Base-by-base conservation (phyloP, 257 asterid species). In the Henckelia pumila region DNA sequence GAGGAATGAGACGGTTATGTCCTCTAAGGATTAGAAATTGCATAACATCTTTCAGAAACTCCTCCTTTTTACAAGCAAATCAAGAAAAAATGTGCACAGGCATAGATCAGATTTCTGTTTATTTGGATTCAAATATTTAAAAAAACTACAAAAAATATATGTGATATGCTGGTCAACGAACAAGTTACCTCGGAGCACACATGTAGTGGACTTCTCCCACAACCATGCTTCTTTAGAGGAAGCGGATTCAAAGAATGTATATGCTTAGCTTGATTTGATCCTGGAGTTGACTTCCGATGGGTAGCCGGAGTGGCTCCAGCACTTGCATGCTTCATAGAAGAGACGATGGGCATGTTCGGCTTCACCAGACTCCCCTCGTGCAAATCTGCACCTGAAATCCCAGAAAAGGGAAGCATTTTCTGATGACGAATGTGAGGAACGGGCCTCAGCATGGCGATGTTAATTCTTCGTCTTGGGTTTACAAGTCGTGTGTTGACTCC, bases 1-100 rank as follows among this genome's bases (percentile, higher is more conserved):
- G 98, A 72, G 99, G 99, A 77, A 94, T 84, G 64, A 94, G 98
- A 64, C 99, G 98, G 61, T 82, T 91, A 74, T 94, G 99, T 11
- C 99, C 99, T 64, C 98, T 87, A 67, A 94, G 98, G 67, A 88
- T 83, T 60, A 94, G 86, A 77, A 94, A 91, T 76, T 91, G 96
- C 99, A 94, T 94, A 2, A 94, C 99, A 71, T 94, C 99, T 79
- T 88, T 89, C 40, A 91, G 77, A 72, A 94, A 94, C 68, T 91
- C 98, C 85, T 94, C 98, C 99, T 94, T 49, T 62, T 8, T 19
- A 61, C 76, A 52, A 20, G 40, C 49, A 59, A 61, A 58, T 61
- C 40, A 59, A 67, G 71, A 67, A 5, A 21, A 40, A 25, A 61
- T 29, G 64, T 29, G 69, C 30, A 35, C 66, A 56, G 50, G 63